These are phyloP conservation scores for Leavenworthia alabamica DNA, from an alignment of 345 rosid species.

Conservation along the genomic window DNA sequence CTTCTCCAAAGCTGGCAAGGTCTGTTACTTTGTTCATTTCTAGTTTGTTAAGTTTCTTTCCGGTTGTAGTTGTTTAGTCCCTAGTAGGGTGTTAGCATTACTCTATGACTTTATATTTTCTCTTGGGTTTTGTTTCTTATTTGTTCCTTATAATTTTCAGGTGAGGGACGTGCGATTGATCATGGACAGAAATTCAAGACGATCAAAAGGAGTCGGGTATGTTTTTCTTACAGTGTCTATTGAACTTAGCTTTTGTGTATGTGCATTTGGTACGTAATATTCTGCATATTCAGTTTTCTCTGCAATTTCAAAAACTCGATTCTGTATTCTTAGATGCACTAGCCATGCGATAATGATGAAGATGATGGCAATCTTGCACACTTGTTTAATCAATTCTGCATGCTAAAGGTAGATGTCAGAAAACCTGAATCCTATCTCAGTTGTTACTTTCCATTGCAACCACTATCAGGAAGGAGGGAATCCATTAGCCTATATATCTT, in stretches of 20 bases:
- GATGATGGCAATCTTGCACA: constrained; percentile 89
- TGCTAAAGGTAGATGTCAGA: constrained; percentile 84
- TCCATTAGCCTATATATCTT: constrained; percentile 25
- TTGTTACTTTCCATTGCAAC: constrained; percentile 37
- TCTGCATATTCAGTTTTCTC: constrained; percentile 34
- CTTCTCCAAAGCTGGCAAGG: constrained; percentile 96
- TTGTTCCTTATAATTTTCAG: constrained; percentile 39
- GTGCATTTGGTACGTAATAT: constrained; percentile 39
- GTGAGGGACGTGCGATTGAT: constrained; percentile 97
- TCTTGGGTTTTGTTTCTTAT: not conserved
- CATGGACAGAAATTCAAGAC: constrained; percentile 92
- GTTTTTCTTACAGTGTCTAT: constrained; percentile 23
- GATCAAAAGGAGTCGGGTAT: constrained; percentile 99
- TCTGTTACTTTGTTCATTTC: constrained; percentile 23
- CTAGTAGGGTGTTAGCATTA: not conserved
- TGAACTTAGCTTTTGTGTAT: constrained; percentile 23
- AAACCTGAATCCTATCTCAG: constrained; percentile 51
- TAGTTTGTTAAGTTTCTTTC: constrained; percentile 1
- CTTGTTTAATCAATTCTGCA: constrained; percentile 97
- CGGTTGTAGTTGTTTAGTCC: not conserved
- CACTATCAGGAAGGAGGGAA: constrained; percentile 29
- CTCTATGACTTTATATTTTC: not conserved
- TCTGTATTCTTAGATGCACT: constrained; percentile 94
- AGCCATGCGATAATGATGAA: constrained; percentile 97
- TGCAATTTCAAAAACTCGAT: constrained; percentile 61